These are phyloP conservation scores for Chalciporus piperatus DNA, from an alignment of 768 basidiomycete genomes.

Conservation along the genomic window DNA sequence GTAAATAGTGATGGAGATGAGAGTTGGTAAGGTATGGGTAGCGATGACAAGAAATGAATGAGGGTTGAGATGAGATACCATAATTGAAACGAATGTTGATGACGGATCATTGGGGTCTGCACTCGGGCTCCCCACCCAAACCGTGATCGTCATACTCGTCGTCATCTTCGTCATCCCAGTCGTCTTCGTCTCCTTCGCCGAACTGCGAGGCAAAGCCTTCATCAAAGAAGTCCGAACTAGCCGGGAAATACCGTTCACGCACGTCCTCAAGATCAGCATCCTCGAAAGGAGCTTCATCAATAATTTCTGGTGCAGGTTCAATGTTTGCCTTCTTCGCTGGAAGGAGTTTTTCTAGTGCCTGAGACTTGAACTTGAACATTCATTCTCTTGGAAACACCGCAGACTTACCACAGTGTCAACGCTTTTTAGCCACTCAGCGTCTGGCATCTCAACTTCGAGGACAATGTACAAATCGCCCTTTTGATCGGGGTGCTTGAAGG, in stretches of 20 bases:
- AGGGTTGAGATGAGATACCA: constrained; percentile 7
- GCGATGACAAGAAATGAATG: constrained; percentile 11
- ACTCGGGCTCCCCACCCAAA: constrained; percentile 50
- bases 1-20: constrained; percentile 25
- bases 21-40: constrained; percentile 16
- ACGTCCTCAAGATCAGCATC: constrained; percentile 79
- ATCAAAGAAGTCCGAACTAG: constrained; percentile 76
- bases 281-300: constrained; percentile 71
- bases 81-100: constrained; percentile 2
- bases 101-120: constrained; percentile 50
- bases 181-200: constrained; percentile 67
- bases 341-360: constrained; percentile 65
- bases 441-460: constrained; percentile 88
- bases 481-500: constrained; percentile 57
- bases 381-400: not conserved
- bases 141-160: constrained; percentile 47
- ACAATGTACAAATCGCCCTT: constrained; percentile 83
- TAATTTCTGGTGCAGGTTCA: constrained; percentile 65
- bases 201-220: constrained; percentile 67
- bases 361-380: constrained; percentile 7
- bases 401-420: constrained; percentile 56
- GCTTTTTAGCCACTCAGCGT: constrained; percentile 67
- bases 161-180: constrained; percentile 71
- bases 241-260: constrained; percentile 75
- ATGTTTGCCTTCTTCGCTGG: constrained; percentile 77